Percentiles rank a stretch among this genome's conserved stretches.
These are phyloP conservation scores for Nitzschia sp. DNA, from an alignment of 108 stramenopile species.

Conservation along the genomic window DNA sequence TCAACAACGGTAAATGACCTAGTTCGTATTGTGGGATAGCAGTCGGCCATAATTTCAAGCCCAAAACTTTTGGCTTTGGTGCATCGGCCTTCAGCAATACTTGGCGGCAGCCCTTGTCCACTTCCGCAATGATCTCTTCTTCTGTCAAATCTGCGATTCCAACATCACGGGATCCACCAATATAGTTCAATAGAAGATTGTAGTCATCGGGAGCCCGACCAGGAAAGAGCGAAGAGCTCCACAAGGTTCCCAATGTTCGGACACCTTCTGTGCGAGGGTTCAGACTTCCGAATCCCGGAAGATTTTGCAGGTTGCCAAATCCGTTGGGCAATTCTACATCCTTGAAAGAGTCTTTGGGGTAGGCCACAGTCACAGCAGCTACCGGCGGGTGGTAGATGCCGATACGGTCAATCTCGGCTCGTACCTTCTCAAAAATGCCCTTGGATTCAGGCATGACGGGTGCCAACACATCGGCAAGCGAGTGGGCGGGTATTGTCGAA, in stretches of 20 bases:
- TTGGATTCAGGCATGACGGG: conserved; percentile 80
- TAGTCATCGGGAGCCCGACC: conserved; percentile 87
- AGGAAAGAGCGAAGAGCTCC: conserved; percentile 94
- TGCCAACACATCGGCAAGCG: conserved; percentile 52
- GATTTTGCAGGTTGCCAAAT: conserved; percentile 68
- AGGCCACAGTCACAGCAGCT: conserved; percentile 90
- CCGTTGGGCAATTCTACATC: conserved; percentile 80
- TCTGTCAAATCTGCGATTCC: conserved; percentile 80
- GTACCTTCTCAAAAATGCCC: conserved; percentile 66
- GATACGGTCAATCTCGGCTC: conserved; percentile 51
- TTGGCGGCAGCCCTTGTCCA: conserved; percentile 84
- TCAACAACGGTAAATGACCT: conserved; percentile 63
- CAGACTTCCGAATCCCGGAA: conserved; percentile 92
- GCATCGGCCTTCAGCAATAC: conserved; percentile 84
- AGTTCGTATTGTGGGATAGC: conserved; percentile 75
- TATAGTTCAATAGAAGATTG: conserved; percentile 91
- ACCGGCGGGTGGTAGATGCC: conserved; percentile 94
- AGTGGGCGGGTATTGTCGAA: conserved; percentile 86
- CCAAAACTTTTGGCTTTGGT: conserved; percentile 83
- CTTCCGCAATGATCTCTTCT: conserved; percentile 86
- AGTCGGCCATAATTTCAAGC: conserved; percentile 87
- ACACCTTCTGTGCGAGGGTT: conserved; percentile 87
- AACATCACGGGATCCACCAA: conserved; percentile 94
- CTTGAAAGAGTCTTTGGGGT: conserved; percentile 90
- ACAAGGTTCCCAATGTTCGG: conserved; percentile 92